Percentiles rank a stretch among this genome's conserved stretches.
Conservation (phyloP, 1,284 basidiomycete species). For the Malassezia brasiliensis region DNA sequence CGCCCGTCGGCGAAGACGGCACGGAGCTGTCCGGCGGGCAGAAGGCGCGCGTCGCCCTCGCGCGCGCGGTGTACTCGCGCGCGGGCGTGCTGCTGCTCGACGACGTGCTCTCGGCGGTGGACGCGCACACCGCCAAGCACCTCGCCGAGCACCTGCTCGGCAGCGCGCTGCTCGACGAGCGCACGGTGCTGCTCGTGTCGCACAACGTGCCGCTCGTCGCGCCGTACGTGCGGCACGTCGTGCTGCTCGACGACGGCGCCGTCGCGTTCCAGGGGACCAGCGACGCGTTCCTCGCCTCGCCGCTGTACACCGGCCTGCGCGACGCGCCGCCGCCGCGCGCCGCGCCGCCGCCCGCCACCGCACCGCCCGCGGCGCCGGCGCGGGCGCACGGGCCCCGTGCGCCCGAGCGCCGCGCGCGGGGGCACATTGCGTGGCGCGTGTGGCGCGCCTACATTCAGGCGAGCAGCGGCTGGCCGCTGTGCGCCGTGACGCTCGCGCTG, state of each 20-base stretch:
- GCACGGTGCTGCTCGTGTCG: slow-evolving; percentile 67
- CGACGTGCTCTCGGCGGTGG: slow-evolving; percentile 52
- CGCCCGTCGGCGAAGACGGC: slow-evolving; percentile 33
- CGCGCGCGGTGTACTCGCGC: slow-evolving; percentile 36
- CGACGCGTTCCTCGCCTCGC: slow-evolving; percentile 25
- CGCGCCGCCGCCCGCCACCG: not conserved
- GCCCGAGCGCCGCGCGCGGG: slow-evolving; percentile 14
- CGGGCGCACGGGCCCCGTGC: not conserved
- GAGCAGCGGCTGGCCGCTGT: slow-evolving; percentile 15
- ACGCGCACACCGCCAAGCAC: slow-evolving; percentile 57
- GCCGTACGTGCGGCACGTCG: slow-evolving; percentile 20
- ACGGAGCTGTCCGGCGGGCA: slow-evolving; percentile 38
- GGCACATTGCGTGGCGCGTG: slow-evolving; percentile 16
- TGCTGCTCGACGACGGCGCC: slow-evolving; percentile 26
- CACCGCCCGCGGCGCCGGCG: not conserved
- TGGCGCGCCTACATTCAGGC: slow-evolving; percentile 20
- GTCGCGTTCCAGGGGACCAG: slow-evolving; percentile 19
- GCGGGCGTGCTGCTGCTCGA: slow-evolving; percentile 34
- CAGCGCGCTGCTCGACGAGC: slow-evolving; percentile 48
- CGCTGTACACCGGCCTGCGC: not conserved
- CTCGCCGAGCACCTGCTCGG: slow-evolving; percentile 23
- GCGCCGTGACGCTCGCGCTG: slow-evolving; percentile 8
- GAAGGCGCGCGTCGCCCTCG: slow-evolving; percentile 33
- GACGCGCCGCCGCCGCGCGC: not conserved
- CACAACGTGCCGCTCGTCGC: slow-evolving; percentile 51